Evolutionary conservation across 116 monocot genomes (phyloP).

Genomic region (Posidonia oceanica): DNA sequence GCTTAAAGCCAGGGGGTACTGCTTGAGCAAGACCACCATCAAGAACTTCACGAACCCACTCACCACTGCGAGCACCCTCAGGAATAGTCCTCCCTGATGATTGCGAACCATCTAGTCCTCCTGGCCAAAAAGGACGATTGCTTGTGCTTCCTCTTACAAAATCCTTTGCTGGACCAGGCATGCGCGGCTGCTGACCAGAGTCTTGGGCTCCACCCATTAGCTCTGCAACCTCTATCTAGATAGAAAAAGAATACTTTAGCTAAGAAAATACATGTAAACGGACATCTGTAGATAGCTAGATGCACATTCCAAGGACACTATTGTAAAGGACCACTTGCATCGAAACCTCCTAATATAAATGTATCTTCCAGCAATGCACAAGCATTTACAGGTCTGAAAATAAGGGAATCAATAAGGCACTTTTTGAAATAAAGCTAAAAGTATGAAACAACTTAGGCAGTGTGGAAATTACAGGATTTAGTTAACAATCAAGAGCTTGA

Average conservation of each 20-base stretch:
- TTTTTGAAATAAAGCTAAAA: too few relatives aligned
- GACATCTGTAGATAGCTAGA: too few relatives aligned
- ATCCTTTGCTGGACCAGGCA: conserved; percentile 80
- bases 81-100: conserved; percentile 33
- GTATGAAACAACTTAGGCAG: too few relatives aligned
- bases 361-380: too few relatives aligned
- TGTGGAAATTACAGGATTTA: too few relatives aligned
- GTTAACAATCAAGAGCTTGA: too few relatives aligned
- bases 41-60: conserved; percentile 76
- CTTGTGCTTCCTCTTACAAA: conserved; percentile 79
- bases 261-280: too few relatives aligned
- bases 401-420: too few relatives aligned
- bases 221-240: conserved; percentile 48
- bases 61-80: conserved; percentile 51
- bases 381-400: too few relatives aligned
- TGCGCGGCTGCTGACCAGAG: conserved; percentile 36
- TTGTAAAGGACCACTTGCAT: too few relatives aligned
- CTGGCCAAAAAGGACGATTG: conserved; percentile 73
- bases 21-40: conserved; percentile 43
- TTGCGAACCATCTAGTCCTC: conserved; percentile 53
- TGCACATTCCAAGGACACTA: too few relatives aligned
- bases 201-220: conserved; percentile 52
- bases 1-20: conserved; percentile 66
- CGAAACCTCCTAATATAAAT: too few relatives aligned
- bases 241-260: background rate